Evolutionary conservation across 208 protist species (phyloP), one percentile per base, ranked within the genome.

Genomic region (Sergeia podlipaevii): DNA sequence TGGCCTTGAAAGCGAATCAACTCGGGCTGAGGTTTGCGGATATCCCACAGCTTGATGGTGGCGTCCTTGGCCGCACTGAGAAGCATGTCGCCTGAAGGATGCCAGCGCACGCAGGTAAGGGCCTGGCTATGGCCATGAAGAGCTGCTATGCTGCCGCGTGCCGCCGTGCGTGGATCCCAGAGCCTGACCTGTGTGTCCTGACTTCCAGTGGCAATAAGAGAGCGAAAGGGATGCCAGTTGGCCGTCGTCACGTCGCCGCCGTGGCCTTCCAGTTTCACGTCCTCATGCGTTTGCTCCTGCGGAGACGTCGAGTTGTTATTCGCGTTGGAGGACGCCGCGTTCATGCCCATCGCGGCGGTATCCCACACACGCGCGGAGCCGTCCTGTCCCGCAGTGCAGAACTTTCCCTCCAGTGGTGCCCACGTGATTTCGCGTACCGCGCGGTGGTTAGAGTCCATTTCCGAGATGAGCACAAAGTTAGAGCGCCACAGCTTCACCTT

Each of bases 211-310:
- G 85, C 77, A 41, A 95, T 80, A 17, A 95, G 77, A 3, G 88
- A 82, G 26, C 71, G 67, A 39, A 74, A 81, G 10, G 84, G 88
- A 65, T 95, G 88, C 88, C 88, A 95, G 57, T 91, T 77, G 33
- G 74, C 75, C 4, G 81, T 80, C n/a, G 82, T 89, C 43, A 95
- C 88, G 29, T 92, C 88, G 23, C 85, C 82, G 26, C 85, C 88
- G 58, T 95, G 88, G 17, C 88, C 88, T 55, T 95, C 83, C 24
- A 95, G 65, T 61, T 87, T 86, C 63, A 82, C 72, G 61, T 94
- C 82, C 73, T 94, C 87, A 10, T 62, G 65, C 15, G 49, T 37
- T 48, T 44, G 44, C 28, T 43, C 45, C 18, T 33, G 11, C n/a
- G 27, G 42, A 8, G 59, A 27, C 3, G 46, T 27, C 32, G 38